Evolutionary conservation across 768 basidiomycete genomes (phyloP).

Genomic region (Amanita molliuscula): DNA sequence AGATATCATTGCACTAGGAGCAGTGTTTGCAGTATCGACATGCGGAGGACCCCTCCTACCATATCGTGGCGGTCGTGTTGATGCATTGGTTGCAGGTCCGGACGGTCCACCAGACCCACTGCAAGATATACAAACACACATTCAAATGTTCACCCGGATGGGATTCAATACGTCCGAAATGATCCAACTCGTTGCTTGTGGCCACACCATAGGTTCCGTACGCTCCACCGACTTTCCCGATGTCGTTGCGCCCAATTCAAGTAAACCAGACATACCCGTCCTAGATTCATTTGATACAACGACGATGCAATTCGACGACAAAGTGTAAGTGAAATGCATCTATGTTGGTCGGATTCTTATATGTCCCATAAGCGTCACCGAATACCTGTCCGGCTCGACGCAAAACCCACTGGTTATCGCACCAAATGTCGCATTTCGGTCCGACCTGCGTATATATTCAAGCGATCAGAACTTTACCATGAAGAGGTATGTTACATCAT

Average conservation of each 20-base stretch:
- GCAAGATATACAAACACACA: slow-evolving; percentile 27
- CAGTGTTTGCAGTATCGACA: slow-evolving; percentile 24
- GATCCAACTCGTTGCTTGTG: slow-evolving; percentile 41
- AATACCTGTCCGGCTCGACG: slow-evolving; percentile 30
- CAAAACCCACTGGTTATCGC: slow-evolving; percentile 25
- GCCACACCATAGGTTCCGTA: slow-evolving; percentile 41
- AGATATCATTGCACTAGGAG: slow-evolving; percentile 32
- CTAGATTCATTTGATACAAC: slow-evolving; percentile 32
- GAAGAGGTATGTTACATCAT: slow-evolving; percentile 16
- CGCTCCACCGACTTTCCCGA: slow-evolving; percentile 34
- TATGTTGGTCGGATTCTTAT: neutral
- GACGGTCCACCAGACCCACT: slow-evolving; percentile 34
- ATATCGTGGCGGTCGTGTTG: slow-evolving; percentile 30
- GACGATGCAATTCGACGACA: slow-evolving; percentile 27
- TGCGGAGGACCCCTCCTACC: slow-evolving; percentile 39
- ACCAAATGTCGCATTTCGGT: slow-evolving; percentile 23
- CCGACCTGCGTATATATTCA: slow-evolving; percentile 30
- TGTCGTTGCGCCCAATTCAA: slow-evolving; percentile 24
- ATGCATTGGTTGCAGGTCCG: slow-evolving; percentile 26
- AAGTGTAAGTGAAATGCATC: slow-evolving; percentile 20
- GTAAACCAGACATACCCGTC: slow-evolving; percentile 16
- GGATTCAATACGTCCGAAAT: slow-evolving; percentile 37
- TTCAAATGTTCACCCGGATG: slow-evolving; percentile 27
- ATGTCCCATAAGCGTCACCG: slow-evolving; percentile 19
- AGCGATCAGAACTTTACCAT: slow-evolving; percentile 31